Evolutionary conservation across 352 stramenopile genomes (phyloP), one percentile per base, ranked within the genome.

Genomic region (Phytophthora lateralis): DNA sequence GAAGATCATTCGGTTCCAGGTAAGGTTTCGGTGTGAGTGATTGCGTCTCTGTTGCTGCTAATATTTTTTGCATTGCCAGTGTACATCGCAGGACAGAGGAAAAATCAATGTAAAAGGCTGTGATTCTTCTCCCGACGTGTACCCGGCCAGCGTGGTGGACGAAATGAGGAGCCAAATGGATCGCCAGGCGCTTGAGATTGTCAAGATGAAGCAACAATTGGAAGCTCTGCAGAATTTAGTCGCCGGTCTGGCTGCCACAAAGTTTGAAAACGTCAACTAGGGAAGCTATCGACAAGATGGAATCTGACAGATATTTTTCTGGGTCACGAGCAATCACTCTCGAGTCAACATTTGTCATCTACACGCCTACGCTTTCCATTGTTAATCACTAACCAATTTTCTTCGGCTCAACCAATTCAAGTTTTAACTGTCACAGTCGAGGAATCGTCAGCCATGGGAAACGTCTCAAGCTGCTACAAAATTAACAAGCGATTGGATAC

Each of bases 181-280:
- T 17, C 55, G 47, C 26, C 71, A 80, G 21, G 30, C 59, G 21
- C 39, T 61, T n/a, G 68, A 80, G 26, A 73, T 80, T 18, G 21
- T 59, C 29, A 27, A 47, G 15, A 38, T 80, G 5, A 60, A 60
- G 21, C 55, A 56, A 26, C 68, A 80, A 45, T 30, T 80, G 4
- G 41, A 64, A n/a, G 27, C 55, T 27, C 47, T 80, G 7, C 59
- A 77, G 38, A 60, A 49, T 15, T 14, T 62, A 8, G 48, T 79
- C 30, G 52, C 42, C 18, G 44, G 32, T 41, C 24, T 52, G 26
- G n/a, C 38, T 57, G 17, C 15, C n/a, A 44, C 52, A 6, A 57
- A 47, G 21, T 27, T 52, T 27, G 56, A 59, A 26, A 50, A 47
- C 24, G 18, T 26, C 8, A 46, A 39, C 17, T 27, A 47, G 17